Percentiles rank a stretch among this genome's conserved stretches.
Evolutionary conservation across 345 rosid genomes (phyloP).

Genomic region (Microthlaspi erraticum): DNA sequence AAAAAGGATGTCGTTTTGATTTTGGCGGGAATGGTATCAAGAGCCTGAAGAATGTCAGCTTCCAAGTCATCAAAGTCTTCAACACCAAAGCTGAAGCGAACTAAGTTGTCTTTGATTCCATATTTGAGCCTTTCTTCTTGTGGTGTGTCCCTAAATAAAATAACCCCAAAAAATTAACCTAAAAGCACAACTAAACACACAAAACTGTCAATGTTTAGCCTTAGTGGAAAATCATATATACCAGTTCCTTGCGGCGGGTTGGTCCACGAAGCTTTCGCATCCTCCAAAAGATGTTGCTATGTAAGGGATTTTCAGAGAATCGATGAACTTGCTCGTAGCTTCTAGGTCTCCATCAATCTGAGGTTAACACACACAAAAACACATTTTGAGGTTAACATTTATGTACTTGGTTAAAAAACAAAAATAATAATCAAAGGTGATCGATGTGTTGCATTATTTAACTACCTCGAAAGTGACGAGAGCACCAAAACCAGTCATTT

Average conservation of each 20-base stretch:
- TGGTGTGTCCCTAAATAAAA: constrained; percentile 61
- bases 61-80: constrained; percentile 86
- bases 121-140: constrained; percentile 64
- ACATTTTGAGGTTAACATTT: background rate
- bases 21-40: constrained; percentile 43
- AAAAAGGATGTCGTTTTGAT: background rate
- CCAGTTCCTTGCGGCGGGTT: constrained; percentile 88
- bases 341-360: constrained; percentile 63
- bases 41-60: constrained; percentile 80
- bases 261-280: constrained; percentile 91
- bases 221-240: constrained; percentile 40
- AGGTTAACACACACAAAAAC: too few species aligned
- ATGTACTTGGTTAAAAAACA: background rate
- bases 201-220: background rate
- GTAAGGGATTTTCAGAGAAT: constrained; percentile 84
- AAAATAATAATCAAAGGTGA: constrained; percentile 55
- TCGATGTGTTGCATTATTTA: constrained; percentile 22
- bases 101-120: constrained; percentile 80
- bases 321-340: constrained; percentile 69
- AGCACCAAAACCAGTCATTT: constrained; percentile 96
- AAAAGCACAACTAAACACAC: background rate
- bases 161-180: background rate
- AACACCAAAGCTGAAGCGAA: constrained; percentile 86
- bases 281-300: constrained; percentile 97
- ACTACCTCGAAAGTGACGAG: constrained; percentile 86